These are phyloP conservation scores for Scheffersomyces lignicola DNA, from an alignment of 1,139 yeast species.

Conservation along the genomic window DNA sequence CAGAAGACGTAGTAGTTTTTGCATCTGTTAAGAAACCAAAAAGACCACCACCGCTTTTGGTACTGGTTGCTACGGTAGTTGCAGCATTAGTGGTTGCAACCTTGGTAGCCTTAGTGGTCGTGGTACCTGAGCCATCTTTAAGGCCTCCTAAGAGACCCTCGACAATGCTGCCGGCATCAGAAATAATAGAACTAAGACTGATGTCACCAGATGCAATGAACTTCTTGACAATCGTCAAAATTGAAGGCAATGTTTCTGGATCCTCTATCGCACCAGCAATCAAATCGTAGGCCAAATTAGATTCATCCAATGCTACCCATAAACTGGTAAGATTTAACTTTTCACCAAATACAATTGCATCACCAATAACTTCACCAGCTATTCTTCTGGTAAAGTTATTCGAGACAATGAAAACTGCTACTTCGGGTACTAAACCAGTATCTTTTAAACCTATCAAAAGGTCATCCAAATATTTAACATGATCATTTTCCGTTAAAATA, in stretches of 20 bases:
- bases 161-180: conserved; percentile 18
- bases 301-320: conserved; percentile 33
- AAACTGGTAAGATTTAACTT: conserved; percentile 28
- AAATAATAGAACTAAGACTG: conserved; percentile 18
- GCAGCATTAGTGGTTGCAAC: background rate
- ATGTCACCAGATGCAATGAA: conserved; percentile 22
- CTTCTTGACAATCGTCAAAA: conserved; percentile 22
- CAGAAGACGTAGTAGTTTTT: conserved; percentile 1
- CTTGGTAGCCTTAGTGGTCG: conserved; percentile 1
- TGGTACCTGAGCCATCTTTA: background rate
- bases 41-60: conserved; percentile 5
- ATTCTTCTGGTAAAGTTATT: conserved; percentile 25
- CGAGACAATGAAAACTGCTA: conserved; percentile 24
- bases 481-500: conserved; percentile 23
- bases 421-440: conserved; percentile 26
- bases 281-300: conserved; percentile 33
- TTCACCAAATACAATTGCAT: conserved; percentile 18
- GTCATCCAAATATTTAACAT: conserved; percentile 26
- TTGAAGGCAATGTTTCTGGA: conserved; percentile 28
- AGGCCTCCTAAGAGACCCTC: background rate
- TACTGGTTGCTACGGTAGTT: background rate
- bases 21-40: conserved; percentile 3
- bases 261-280: conserved; percentile 28
- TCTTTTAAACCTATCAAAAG: conserved; percentile 24
- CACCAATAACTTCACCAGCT: conserved; percentile 19